Conservation (phyloP, 257 asterid genomes). For the Solanum rostratum region DNA sequence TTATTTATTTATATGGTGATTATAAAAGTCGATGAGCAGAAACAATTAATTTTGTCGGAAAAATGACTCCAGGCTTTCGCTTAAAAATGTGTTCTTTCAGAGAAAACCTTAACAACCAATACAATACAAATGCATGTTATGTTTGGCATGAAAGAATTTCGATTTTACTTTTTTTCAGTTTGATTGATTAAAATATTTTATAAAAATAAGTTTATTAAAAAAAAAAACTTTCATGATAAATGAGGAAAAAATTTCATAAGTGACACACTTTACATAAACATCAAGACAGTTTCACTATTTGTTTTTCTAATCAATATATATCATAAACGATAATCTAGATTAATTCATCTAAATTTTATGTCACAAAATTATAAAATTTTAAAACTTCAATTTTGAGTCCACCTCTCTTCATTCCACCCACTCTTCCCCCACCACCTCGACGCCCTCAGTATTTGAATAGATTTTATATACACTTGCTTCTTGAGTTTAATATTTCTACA, state of each 20-base stretch:
- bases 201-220: not conserved
- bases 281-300: too few relatives aligned
- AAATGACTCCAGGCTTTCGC: not conserved
- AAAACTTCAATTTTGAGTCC: not conserved
- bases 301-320: too few relatives aligned
- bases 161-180: not conserved
- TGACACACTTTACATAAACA: too few relatives aligned
- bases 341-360: not conserved
- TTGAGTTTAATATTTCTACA: not conserved
- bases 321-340: not conserved
- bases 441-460: not conserved
- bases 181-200: not conserved
- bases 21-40: not conserved
- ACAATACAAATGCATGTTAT: not conserved
- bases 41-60: not conserved
- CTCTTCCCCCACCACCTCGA: not conserved
- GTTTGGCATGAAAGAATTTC: not conserved
- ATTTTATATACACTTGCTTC: not conserved
- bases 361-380: too few relatives aligned
- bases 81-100: not conserved
- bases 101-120: not conserved
- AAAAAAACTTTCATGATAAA: too few relatives aligned
- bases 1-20: too few relatives aligned
- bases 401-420: not conserved
- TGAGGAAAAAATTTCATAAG: not conserved